Percentiles rank a stretch among this genome's conserved stretches.
These are phyloP conservation scores for Thraustochytrium sp. DNA, from an alignment of 352 stramenopile species.

Conservation along the genomic window DNA sequence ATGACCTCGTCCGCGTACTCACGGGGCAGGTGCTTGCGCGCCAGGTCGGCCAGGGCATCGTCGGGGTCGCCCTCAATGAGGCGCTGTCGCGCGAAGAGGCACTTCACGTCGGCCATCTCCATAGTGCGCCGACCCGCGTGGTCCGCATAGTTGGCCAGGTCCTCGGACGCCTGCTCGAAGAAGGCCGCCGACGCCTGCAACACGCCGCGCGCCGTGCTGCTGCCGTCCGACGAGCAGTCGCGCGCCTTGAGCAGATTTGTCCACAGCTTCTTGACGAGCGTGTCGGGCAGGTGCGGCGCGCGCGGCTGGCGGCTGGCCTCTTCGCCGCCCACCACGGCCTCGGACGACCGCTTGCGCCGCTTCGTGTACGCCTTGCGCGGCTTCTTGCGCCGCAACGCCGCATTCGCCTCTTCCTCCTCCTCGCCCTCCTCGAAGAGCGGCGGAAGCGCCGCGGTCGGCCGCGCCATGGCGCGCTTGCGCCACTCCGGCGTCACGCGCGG, in stretches of 20 bases:
- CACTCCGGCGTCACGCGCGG: not conserved
- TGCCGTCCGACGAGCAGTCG: not conserved
- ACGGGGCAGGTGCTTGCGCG: not conserved
- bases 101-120: not conserved
- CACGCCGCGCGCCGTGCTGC: not conserved
- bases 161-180: not conserved
- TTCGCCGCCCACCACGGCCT: not conserved
- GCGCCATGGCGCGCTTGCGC: not conserved
- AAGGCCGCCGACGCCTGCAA: not conserved
- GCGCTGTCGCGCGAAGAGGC: not conserved
- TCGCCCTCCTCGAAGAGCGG: slow-evolving; percentile 6
- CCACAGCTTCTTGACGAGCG: slow-evolving; percentile 1
- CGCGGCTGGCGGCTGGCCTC: not conserved
- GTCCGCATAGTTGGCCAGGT: not conserved
- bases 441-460: not conserved
- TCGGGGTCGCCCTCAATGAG: not conserved
- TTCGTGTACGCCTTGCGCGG: not conserved
- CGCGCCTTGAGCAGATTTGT: slow-evolving; percentile 6
- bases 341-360: not conserved
- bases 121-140: not conserved
- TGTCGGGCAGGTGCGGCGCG: not conserved
- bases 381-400: not conserved
- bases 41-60: not conserved
- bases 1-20: slow-evolving; percentile 19
- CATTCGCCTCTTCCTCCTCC: not conserved